Evolutionary conservation across 192 early-diverging fungal genomes (phyloP).

Genomic region (Coemansia sp.): DNA sequence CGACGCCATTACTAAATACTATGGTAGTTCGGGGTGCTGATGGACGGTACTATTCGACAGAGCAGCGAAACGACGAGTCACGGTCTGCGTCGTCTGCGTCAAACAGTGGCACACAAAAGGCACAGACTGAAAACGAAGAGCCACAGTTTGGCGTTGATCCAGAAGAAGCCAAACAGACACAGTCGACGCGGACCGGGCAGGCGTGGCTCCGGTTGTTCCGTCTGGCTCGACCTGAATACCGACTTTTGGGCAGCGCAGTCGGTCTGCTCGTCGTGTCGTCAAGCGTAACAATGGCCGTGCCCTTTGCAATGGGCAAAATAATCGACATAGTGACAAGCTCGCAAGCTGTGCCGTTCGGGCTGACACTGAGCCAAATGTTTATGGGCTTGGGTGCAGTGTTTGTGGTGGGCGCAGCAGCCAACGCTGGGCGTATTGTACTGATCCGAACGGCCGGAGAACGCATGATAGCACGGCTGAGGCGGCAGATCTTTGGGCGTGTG

Average conservation of each 20-base stretch:
- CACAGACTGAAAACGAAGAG: background rate
- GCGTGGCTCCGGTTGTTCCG: slow-evolving; percentile 52
- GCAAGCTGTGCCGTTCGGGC: slow-evolving; percentile 44
- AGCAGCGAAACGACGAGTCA: background rate
- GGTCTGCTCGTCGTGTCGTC: slow-evolving; percentile 62
- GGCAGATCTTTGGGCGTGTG: slow-evolving; percentile 56
- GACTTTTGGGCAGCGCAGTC: slow-evolving; percentile 55
- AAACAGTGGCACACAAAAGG: background rate
- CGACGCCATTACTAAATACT: background rate
- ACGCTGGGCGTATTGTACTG: slow-evolving; percentile 59
- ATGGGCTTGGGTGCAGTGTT: slow-evolving; percentile 55
- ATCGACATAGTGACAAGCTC: slow-evolving; percentile 65
- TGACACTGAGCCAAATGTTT: slow-evolving; percentile 58
- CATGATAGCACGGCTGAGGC: slow-evolving; percentile 56
- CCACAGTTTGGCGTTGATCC: slow-evolving; percentile 30
- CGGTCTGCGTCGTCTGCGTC: slow-evolving; percentile 7
- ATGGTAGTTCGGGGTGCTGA: slow-evolving; percentile 21
- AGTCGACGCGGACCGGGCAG: slow-evolving; percentile 23
- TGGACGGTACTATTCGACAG: slow-evolving; percentile 44
- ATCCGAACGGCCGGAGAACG: slow-evolving; percentile 63
- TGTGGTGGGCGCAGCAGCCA: slow-evolving; percentile 58
- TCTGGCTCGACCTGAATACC: slow-evolving; percentile 48
- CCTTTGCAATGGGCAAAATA: slow-evolving; percentile 68
- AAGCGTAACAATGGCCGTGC: slow-evolving; percentile 63
- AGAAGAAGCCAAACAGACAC: slow-evolving; percentile 16